phyloP scores from a whole-genome alignment of 805 yeast species.

The Maudiozyma turicensis region DNA sequence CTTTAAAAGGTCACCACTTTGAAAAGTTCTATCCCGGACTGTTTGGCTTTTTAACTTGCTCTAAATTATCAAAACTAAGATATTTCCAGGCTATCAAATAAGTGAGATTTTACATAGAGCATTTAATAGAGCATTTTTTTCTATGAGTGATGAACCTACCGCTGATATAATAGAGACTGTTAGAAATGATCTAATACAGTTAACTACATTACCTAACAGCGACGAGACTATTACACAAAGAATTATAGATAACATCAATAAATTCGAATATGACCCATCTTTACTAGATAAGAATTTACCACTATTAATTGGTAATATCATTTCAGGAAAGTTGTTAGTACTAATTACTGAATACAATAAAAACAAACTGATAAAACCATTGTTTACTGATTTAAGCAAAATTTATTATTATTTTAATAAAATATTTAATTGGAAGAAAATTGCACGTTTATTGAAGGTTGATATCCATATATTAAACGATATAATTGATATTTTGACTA shows the following conservation, averaged over 20 bases:
- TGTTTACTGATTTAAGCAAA: neutral
- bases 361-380: neutral
- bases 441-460: slow-evolving; percentile 50
- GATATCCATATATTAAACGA: slow-evolving; percentile 42
- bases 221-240: neutral
- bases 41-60: no score
- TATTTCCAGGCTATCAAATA: no score
- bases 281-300: slow-evolving; percentile 7
- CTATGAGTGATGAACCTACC: no score
- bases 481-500: slow-evolving; percentile 24
- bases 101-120: no score
- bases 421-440: slow-evolving; percentile 53
- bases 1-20: no score
- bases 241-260: slow-evolving; percentile 11
- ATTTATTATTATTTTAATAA: slow-evolving; percentile 54
- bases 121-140: no score
- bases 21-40: no score
- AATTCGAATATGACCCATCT: slow-evolving; percentile 23
- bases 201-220: no score
- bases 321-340: neutral
- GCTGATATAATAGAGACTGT: no score
- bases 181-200: no score
- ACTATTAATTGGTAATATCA: neutral
- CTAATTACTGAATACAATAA: neutral
- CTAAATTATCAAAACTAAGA: no score